These are phyloP conservation scores for Hygrophila difformis DNA, from an alignment of 257 asterid species.

Conservation along the genomic window DNA sequence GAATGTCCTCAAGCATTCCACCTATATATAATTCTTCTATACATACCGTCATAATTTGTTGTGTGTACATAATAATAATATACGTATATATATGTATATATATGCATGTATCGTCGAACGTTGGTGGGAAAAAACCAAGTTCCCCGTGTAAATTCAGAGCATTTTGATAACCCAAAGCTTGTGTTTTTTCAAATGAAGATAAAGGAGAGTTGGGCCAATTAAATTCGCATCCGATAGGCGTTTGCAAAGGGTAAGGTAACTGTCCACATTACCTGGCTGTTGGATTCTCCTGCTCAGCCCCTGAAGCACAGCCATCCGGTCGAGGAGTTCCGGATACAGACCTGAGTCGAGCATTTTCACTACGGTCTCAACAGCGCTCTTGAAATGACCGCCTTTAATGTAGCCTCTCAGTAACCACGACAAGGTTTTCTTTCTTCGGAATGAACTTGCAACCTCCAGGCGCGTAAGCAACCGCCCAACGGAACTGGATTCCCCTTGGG, in stretches of 20 bases:
- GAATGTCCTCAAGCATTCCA: too few relatives aligned
- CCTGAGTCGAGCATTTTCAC: conserved; percentile 72
- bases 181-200: conserved; percentile 58
- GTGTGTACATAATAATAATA: too few relatives aligned
- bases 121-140: too few relatives aligned
- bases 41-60: too few relatives aligned
- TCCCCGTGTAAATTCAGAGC: conserved; percentile 31
- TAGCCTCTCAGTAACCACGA: conserved; percentile 92
- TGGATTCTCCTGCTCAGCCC: conserved; percentile 66
- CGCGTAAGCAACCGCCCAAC: conserved; percentile 58
- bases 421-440: conserved; percentile 52
- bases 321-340: conserved; percentile 55
- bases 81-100: too few relatives aligned
- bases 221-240: conserved; percentile 66
- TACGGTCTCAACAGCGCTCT: conserved; percentile 70
- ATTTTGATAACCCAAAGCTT: conserved; percentile 75
- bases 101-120: too few relatives aligned
- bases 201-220: conserved; percentile 64
- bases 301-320: conserved; percentile 75
- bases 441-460: conserved; percentile 45
- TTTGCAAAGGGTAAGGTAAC: conserved; percentile 64
- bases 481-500: conserved; percentile 51
- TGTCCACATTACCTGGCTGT: conserved; percentile 41
- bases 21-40: too few relatives aligned
- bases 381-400: conserved; percentile 85